Conservation (phyloP, 768 basidiomycete genomes). For the Calocybe cyanea region DNA sequence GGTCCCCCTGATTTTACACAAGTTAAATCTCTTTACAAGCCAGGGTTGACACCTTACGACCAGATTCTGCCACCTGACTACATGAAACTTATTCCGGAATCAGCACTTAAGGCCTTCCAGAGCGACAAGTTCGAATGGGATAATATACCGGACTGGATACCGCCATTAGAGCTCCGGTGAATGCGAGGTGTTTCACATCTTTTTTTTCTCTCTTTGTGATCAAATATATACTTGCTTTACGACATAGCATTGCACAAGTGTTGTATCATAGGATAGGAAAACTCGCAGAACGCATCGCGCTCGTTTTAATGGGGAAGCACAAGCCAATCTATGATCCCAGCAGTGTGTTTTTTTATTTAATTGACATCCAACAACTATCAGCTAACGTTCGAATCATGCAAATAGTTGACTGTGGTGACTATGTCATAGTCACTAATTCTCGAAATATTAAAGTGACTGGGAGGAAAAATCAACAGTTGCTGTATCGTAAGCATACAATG, state of each 20-base stretch:
- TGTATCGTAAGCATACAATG: slow-evolving; percentile 90
- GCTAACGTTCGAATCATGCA: not conserved
- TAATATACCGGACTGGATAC: slow-evolving; percentile 70
- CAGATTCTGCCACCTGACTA: slow-evolving; percentile 57
- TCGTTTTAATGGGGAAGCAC: slow-evolving; percentile 98
- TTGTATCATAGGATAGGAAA: slow-evolving; percentile 94
- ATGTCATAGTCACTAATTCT: slow-evolving; percentile 93
- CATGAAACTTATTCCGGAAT: slow-evolving; percentile 45
- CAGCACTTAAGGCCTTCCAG: slow-evolving; percentile 50
- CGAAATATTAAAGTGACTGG: slow-evolving; percentile 83
- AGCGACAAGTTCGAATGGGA: slow-evolving; percentile 60
- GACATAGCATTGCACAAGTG: no score
- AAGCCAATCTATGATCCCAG: slow-evolving; percentile 95
- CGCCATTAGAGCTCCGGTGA: slow-evolving; percentile 58
- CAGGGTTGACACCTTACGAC: slow-evolving; percentile 54
- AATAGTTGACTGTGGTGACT: slow-evolving; percentile 95
- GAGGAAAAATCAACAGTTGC: slow-evolving; percentile 78
- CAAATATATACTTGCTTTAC: no score
- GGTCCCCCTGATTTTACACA: slow-evolving; percentile 22
- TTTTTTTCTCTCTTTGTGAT: no score
- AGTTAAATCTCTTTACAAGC: slow-evolving; percentile 32
- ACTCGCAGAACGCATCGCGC: slow-evolving; percentile 89
- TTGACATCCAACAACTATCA: not conserved
- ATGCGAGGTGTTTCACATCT: not conserved
- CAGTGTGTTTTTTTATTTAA: slow-evolving; percentile 43